Evolutionary conservation across 768 basidiomycete genomes (phyloP), one percentile per base, ranked within the genome.

Genomic region (Pleurotus giganteus): DNA sequence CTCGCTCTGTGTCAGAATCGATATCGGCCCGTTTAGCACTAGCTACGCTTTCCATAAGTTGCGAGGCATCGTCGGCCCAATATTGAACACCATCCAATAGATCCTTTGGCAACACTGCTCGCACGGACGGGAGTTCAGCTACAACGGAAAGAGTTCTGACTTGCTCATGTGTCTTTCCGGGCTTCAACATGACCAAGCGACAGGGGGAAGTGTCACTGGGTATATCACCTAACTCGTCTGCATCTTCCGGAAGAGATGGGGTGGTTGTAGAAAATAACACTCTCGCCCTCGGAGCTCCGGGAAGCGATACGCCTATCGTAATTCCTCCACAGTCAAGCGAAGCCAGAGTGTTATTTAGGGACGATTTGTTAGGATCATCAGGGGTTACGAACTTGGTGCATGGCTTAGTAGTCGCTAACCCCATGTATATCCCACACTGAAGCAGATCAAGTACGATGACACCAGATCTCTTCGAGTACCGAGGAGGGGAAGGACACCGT

Each of bases 41-140:
- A 11, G 71, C 68, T 4, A 74, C 68, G 13, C 71, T 75, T 49
- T 89, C 88, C 3, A 87, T 61, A 47, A 88, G 78, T 62, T 89
- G 91, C n/a, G 85, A 72, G 24, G 86, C 66, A 64, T 98, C 94
- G 64, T 99, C 97, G 5, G 85, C 86, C 78, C 89, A 91, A 63
- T 86, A 88, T 67, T 98, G 94, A 15, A 98, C 66, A 11, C 82
- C 81, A 64, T 98, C 92, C 6, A 94, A 68, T 1, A 74, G 57
- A 4, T 71, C 63, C 66, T 98, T 96, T 8, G 81, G 75, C 45
- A 93, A 61, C 34, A 81, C 71, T 9, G 79, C 66, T 61, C 81
- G 71, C n/a, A 89, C 67, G 3, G 85, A 84, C 12, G 93, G 91
- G 12, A 95, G 66, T 37, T 74, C 69, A 4, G 77, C 34, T 47